phyloP scores from a whole-genome alignment of 2,329 filamentous ascomycete genomes.

The Lasiodiplodia theobromae region DNA sequence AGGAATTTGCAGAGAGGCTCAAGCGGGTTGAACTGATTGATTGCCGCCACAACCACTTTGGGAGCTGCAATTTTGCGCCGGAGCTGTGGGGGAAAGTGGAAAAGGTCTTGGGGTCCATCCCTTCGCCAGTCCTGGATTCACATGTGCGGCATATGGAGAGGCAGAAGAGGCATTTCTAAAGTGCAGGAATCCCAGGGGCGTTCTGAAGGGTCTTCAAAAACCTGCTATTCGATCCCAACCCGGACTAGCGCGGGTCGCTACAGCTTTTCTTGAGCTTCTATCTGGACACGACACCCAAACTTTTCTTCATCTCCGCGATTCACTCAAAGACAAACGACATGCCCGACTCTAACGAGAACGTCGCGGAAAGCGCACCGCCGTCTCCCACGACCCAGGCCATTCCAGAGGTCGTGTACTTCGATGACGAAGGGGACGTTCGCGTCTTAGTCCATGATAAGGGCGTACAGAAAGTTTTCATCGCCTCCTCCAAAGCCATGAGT shows the following conservation, averaged over 20 bases:
- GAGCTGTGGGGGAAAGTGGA: background rate
- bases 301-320: background rate
- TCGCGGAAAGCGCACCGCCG: background rate
- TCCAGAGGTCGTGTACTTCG: background rate
- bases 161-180: conserved; percentile 6
- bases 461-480: background rate
- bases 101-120: background rate
- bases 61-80: background rate
- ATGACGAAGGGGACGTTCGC: background rate
- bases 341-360: background rate
- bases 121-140: background rate
- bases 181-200: background rate
- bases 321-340: background rate
- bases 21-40: background rate
- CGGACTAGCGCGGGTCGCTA: background rate
- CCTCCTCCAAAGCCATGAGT: background rate
- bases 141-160: conserved; percentile 4
- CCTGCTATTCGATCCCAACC: background rate
- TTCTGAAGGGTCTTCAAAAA: background rate
- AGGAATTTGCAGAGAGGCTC: background rate
- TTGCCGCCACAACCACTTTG: background rate
- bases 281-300: background rate
- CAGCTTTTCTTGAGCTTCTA: background rate
- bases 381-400: background rate
- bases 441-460: background rate